These are phyloP conservation scores for Eucalyptus virginea DNA, from an alignment of 345 rosid genomes.

Conservation along the genomic window DNA sequence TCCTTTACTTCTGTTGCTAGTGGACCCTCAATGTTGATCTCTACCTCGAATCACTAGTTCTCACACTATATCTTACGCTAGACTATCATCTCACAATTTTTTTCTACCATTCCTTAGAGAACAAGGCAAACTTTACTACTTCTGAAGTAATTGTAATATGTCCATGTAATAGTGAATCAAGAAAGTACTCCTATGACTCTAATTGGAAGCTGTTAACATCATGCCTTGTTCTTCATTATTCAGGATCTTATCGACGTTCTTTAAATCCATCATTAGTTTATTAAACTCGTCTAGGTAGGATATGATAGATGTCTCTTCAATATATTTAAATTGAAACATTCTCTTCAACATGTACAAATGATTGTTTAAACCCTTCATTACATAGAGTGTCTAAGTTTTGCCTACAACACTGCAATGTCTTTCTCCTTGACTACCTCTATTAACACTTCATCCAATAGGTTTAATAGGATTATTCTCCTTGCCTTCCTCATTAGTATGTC, in stretches of 20 bases:
- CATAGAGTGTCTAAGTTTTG: not conserved
- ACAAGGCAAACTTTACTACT: not conserved
- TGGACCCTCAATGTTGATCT: not conserved
- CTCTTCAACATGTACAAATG: too few relatives aligned
- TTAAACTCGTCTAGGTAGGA: not conserved
- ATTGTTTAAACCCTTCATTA: not conserved
- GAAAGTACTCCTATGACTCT: too few relatives aligned
- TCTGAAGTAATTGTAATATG: not conserved
- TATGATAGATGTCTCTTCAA: too few relatives aligned
- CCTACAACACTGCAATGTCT: accelerated
- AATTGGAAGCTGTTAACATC: too few relatives aligned
- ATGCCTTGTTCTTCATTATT: too few relatives aligned
- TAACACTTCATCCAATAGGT: not conserved
- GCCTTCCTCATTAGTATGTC: not conserved
- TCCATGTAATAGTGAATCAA: not conserved
- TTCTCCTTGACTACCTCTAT: not conserved
- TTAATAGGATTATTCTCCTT: not conserved
- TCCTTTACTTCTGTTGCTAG: accelerated
- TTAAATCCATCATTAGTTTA: not conserved
- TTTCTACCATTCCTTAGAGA: too few relatives aligned
- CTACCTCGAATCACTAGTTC: not conserved
- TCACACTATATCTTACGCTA: not conserved
- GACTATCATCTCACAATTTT: not conserved
- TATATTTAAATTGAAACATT: too few relatives aligned
- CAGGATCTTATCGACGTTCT: too few relatives aligned